A percentile compares a stretch with the other conserved stretches of the same genome.
Conservation (phyloP, 345 rosid species). For the Citrus unshiu region DNA sequence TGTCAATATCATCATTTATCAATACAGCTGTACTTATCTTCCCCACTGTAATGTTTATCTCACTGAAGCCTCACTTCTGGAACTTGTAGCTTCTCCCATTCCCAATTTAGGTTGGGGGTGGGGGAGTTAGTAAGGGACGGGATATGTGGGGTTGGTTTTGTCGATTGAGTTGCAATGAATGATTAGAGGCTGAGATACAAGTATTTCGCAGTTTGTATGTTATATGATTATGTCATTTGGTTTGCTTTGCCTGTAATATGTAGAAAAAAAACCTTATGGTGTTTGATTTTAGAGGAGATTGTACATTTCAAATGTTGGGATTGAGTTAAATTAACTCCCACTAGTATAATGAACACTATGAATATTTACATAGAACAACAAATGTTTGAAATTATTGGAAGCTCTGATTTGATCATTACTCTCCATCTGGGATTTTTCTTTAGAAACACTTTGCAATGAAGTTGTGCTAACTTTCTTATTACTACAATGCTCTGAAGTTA, state of each 20-base stretch:
- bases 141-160: not conserved
- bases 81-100: not conserved
- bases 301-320: not conserved
- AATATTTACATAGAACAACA: not conserved
- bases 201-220: not conserved
- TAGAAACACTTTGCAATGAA: not conserved
- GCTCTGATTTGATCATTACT: not conserved
- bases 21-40: not conserved
- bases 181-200: not conserved
- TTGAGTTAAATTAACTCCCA: not conserved
- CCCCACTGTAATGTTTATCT: not conserved
- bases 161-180: not conserved
- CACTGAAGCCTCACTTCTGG: not conserved
- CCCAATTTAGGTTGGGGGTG: not conserved
- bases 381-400: not conserved
- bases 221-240: not conserved
- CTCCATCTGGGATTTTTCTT: not conserved
- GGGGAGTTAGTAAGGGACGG: not conserved
- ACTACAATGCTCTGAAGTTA: constrained; percentile 40
- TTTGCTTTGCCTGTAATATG: not conserved
- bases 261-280: not conserved
- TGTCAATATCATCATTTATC: not conserved
- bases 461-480: not conserved
- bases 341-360: not conserved
- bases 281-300: not conserved